Evolutionary conservation across 1,284 basidiomycete genomes (phyloP), one percentile per base, ranked within the genome.

Genomic region (Sanghuangporus weigelae): DNA sequence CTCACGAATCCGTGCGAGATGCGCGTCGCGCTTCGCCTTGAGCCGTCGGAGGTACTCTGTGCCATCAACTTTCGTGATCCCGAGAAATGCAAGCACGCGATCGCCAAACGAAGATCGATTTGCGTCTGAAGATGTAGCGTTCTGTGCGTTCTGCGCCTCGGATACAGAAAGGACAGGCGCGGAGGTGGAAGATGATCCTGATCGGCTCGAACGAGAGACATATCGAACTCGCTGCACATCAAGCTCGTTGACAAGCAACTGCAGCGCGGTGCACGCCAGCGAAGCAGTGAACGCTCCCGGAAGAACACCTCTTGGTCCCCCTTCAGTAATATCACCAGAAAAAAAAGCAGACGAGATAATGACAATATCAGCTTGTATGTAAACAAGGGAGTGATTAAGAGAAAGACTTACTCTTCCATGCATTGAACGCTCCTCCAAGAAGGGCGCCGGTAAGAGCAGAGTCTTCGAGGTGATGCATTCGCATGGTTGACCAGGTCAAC

Each of bases 231-330:
- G 79, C 56, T 75, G 70, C 19, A 91, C 75, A 39, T 74, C 74
- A n/a, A 84, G 65, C 71, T 91, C 87, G 69, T 92, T 92, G 73
- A 77, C 85, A 16, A 77, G 76, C 65, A 82, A 76, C 69, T 92
- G 90, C 14, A 90, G 71, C 21, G 84, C 53, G 0, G 82, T 78
- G 68, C 87, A 88, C 26, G 80, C 71, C 2, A 83, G 66, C 14
- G 79, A 79, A 21, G 81, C 84, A 0, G 85, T 85, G 2, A 81
- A 67, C 36, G 82, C 77, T 16, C 86, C 88, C 0, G 87, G 78
- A 53, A 81, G 55, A 11, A 81, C 67, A 14, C 79, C 77, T 42
- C 68, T 66, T 61, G 68, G 70, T 0, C 83, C 82, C 57, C 76
- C 82, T 84, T 42, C n/a, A n/a, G n/a, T n/a, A 2, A 12, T 7